Evolutionary conservation across 2,329 filamentous ascomycete species (phyloP).

Genomic region (Talaromyces piceae): DNA sequence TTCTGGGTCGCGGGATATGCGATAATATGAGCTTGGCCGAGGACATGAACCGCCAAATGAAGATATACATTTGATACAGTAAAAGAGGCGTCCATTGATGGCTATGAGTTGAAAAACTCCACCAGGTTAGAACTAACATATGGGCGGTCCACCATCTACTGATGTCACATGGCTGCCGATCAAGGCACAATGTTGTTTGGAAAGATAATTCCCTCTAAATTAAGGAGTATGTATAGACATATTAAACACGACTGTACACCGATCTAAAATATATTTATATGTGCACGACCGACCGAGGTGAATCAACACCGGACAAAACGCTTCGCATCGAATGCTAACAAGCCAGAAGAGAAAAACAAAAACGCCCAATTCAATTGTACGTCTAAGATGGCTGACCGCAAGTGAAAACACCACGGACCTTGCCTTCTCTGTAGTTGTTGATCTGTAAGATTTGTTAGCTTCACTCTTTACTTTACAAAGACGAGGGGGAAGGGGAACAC

Average conservation of each 20-base stretch:
- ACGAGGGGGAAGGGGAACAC: constrained; percentile 12
- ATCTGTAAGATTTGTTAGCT: constrained; percentile 9
- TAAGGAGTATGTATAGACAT: background rate
- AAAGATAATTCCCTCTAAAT: background rate
- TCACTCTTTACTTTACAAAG: background rate
- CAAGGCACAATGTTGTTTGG: background rate
- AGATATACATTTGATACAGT: too few species aligned
- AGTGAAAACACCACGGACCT: constrained; percentile 6
- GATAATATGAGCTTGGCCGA: too few species aligned
- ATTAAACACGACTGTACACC: background rate
- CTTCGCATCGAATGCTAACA: background rate
- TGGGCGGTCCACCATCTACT: too few species aligned
- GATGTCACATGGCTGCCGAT: too few species aligned
- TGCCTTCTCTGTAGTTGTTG: constrained; percentile 5
- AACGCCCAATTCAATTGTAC: background rate
- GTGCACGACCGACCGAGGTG: background rate
- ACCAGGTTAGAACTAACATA: too few species aligned
- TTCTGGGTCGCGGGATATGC: too few species aligned
- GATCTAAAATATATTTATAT: background rate
- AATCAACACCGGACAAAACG: background rate
- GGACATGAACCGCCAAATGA: too few species aligned
- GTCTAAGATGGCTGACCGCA: constrained; percentile 1
- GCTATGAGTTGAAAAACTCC: too few species aligned
- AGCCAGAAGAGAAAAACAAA: background rate
- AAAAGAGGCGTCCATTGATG: too few species aligned